Percentiles rank a stretch among this genome's conserved stretches.
phyloP scores from a whole-genome alignment of 305 asterid species.

The Solanum hybrid region DNA sequence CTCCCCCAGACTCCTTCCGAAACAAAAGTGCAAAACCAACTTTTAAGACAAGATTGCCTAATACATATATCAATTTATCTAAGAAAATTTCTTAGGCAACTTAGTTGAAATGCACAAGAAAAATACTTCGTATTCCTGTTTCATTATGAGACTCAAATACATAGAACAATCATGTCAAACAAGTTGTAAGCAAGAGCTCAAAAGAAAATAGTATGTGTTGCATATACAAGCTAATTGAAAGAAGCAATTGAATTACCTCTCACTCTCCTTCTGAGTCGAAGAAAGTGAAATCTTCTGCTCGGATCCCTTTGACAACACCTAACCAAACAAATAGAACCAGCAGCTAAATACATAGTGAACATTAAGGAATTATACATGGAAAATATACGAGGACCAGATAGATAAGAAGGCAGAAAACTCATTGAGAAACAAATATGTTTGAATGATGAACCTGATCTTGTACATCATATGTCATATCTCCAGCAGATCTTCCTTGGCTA shows the following conservation, averaged over 20 bases:
- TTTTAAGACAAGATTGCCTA: neutral
- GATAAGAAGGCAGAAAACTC: neutral
- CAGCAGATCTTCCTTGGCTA: constrained; percentile 27
- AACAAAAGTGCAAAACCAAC: neutral
- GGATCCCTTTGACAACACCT: constrained; percentile 34
- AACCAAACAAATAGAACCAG: neutral
- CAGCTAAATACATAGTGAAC: neutral
- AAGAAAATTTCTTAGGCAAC: neutral
- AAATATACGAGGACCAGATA: neutral
- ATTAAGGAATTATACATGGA: neutral
- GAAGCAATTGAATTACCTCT: neutral
- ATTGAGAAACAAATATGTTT: neutral
- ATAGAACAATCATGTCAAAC: neutral
- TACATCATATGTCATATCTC: constrained; percentile 34
- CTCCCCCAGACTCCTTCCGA: neutral
- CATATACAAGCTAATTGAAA: neutral
- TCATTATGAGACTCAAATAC: neutral
- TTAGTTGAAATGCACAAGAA: neutral
- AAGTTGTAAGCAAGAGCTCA: neutral
- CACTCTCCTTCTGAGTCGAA: constrained; percentile 43
- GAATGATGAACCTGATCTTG: constrained; percentile 34
- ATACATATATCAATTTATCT: neutral
- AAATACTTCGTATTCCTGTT: neutral
- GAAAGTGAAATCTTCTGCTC: constrained; percentile 35
- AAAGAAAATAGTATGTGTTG: neutral